A percentile compares a stretch with the other conserved stretches of the same genome.
Evolutionary conservation across 2,329 filamentous ascomycete genomes (phyloP).

Genomic region (Exophiala oligosperma): DNA sequence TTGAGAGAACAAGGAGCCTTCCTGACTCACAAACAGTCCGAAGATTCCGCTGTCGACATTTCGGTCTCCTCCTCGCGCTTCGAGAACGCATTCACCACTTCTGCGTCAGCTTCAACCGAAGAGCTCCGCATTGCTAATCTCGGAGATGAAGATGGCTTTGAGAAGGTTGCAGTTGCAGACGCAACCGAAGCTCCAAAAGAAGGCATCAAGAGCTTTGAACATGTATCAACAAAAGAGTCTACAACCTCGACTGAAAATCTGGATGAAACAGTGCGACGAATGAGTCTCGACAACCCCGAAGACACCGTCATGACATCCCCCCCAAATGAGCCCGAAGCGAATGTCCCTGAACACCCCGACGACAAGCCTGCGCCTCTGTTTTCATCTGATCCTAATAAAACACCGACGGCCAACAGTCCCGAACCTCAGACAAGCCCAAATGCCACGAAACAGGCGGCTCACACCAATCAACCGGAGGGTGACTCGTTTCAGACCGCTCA

Average conservation of each 20-base stretch:
- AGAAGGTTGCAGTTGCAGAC: conserved; percentile 79
- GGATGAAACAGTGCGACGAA: conserved; percentile 54
- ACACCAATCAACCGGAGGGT: conserved; percentile 15
- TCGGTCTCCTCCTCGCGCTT: conserved; percentile 49
- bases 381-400: conserved; percentile 27
- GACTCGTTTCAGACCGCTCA: conserved; percentile 18
- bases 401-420: conserved; percentile 29
- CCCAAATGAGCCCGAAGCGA: conserved; percentile 27
- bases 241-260: conserved; percentile 53
- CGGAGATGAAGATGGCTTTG: conserved; percentile 88
- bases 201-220: conserved; percentile 64
- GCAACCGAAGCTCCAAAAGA: conserved; percentile 67
- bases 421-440: conserved; percentile 24
- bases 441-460: conserved; percentile 4
- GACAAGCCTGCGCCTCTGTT: conserved; percentile 70
- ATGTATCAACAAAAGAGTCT: conserved; percentile 15
- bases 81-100: conserved; percentile 37
- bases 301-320: conserved; percentile 54
- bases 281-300: conserved; percentile 39
- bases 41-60: conserved; percentile 58
- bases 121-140: conserved; percentile 74
- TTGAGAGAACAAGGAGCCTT: conserved; percentile 77
- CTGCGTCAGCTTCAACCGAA: conserved; percentile 56
- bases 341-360: conserved; percentile 50
- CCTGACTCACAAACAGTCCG: conserved; percentile 41